These are phyloP conservation scores for Backusella sp. DNA, from an alignment of 192 early-diverging fungal species.

Conservation along the genomic window DNA sequence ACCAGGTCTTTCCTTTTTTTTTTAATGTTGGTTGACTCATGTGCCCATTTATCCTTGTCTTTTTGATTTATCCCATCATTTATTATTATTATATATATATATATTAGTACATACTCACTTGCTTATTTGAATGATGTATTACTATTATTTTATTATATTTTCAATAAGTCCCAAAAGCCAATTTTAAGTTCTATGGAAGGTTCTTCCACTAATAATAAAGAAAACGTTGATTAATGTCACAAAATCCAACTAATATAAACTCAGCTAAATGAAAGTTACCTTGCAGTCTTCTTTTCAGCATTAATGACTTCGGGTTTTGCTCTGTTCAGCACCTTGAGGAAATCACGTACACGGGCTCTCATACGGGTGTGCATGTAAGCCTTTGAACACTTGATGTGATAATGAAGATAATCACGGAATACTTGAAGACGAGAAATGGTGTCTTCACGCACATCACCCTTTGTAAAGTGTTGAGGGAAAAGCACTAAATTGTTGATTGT, in stretches of 20 bases:
- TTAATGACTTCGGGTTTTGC: slow-evolving; percentile 90
- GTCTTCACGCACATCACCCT: slow-evolving; percentile 72
- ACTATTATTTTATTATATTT: slow-evolving; percentile 4
- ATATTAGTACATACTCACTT: background rate
- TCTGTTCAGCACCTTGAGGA: slow-evolving; percentile 98
- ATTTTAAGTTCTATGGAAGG: slow-evolving; percentile 30
- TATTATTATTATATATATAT: background rate
- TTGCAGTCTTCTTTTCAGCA: slow-evolving; percentile 76
- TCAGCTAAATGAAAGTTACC: slow-evolving; percentile 28
- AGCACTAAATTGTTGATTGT: slow-evolving; percentile 59
- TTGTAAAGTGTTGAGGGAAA: slow-evolving; percentile 87
- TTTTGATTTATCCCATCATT: background rate
- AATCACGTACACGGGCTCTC: slow-evolving; percentile 91
- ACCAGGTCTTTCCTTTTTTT: background rate
- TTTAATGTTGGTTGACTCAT: no score
- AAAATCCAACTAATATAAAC: background rate
- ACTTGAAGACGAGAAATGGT: slow-evolving; percentile 96
- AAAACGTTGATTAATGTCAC: background rate
- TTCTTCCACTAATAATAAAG: slow-evolving; percentile 31
- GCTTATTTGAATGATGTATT: background rate
- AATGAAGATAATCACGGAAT: slow-evolving; percentile 98
- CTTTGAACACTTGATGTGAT: slow-evolving; percentile 99
- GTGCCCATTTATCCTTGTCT: no score
- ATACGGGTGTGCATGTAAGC: slow-evolving; percentile 99
- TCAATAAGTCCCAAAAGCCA: background rate